Conservation (phyloP, 2,329 filamentous ascomycete genomes). For the Ilyonectria destructans region DNA sequence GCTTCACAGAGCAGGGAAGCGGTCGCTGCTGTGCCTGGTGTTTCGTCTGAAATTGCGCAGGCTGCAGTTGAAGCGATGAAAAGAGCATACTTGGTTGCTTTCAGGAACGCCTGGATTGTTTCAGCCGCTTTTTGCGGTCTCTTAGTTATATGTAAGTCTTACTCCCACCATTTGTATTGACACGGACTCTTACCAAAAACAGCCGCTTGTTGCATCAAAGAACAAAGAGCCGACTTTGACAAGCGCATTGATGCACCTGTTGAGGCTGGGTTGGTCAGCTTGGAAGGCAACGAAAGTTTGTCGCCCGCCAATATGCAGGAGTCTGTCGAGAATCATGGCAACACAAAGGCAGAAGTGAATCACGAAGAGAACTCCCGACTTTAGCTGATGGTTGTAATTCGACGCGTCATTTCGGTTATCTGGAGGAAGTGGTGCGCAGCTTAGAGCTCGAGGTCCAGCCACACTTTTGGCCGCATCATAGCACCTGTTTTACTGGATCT, state of each 20-base stretch:
- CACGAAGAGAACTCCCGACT: not conserved
- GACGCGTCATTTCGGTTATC: not conserved
- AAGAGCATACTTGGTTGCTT: constrained; percentile 10
- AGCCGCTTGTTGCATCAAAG: not conserved
- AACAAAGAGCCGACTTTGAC: constrained; percentile 4
- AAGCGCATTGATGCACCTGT: constrained; percentile 2
- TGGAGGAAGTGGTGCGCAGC: not conserved
- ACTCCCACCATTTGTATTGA: not conserved
- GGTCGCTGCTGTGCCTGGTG: not conserved
- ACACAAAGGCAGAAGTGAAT: constrained; percentile 3
- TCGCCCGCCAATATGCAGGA: not conserved
- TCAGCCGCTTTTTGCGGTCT: constrained; percentile 11
- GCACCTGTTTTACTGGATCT: not conserved
- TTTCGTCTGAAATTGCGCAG: constrained; percentile 1
- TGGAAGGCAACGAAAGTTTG: not conserved
- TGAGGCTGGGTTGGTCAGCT: constrained; percentile 3
- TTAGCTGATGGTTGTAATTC: not conserved
- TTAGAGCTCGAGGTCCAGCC: not conserved
- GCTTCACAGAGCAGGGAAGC: constrained; percentile 1
- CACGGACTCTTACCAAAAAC: not conserved
- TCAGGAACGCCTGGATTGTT: constrained; percentile 14
- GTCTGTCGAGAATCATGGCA: not conserved
- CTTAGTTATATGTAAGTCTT: constrained; percentile 6
- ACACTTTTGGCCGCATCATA: not conserved
- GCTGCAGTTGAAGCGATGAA: constrained; percentile 2